Percentiles rank a stretch among this genome's conserved stretches.
Evolutionary conservation across 1,139 yeast species (phyloP).

Genomic region (Hyphopichia wangnamkhiaoensis): DNA sequence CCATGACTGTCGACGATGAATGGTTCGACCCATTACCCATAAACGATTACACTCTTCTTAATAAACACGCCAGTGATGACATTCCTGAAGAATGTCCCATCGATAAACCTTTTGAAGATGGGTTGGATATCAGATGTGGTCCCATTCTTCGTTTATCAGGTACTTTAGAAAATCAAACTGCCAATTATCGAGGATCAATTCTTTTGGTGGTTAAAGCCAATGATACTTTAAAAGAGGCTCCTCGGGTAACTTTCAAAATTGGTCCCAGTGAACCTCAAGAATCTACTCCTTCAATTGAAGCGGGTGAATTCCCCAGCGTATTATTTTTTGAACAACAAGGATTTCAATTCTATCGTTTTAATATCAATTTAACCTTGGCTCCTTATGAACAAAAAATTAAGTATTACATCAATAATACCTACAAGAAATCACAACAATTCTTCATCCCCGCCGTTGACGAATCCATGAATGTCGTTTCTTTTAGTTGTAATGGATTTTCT

Average conservation of each 20-base stretch:
- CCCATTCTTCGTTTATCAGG: slow-evolving; percentile 73
- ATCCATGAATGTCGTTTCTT: slow-evolving; percentile 78
- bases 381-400: slow-evolving; percentile 58
- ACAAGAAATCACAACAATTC: slow-evolving; percentile 46
- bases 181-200: slow-evolving; percentile 64
- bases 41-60: slow-evolving; percentile 27
- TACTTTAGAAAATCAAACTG: slow-evolving; percentile 46
- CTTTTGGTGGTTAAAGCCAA: slow-evolving; percentile 57
- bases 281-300: not conserved
- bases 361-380: slow-evolving; percentile 48
- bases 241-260: slow-evolving; percentile 37
- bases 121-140: slow-evolving; percentile 65
- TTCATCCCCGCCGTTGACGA: slow-evolving; percentile 58
- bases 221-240: slow-evolving; percentile 27
- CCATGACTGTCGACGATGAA: slow-evolving; percentile 13
- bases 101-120: slow-evolving; percentile 25
- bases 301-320: slow-evolving; percentile 49
- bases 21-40: slow-evolving; percentile 36
- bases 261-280: slow-evolving; percentile 36
- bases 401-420: slow-evolving; percentile 54
- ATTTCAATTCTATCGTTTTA: slow-evolving; percentile 63
- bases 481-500: slow-evolving; percentile 93
- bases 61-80: slow-evolving; percentile 22
- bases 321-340: slow-evolving; percentile 49
- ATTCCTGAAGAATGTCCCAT: slow-evolving; percentile 30